Conservation (phyloP, 2,329 filamentous ascomycete genomes). For the Hypoxylon sp. region DNA sequence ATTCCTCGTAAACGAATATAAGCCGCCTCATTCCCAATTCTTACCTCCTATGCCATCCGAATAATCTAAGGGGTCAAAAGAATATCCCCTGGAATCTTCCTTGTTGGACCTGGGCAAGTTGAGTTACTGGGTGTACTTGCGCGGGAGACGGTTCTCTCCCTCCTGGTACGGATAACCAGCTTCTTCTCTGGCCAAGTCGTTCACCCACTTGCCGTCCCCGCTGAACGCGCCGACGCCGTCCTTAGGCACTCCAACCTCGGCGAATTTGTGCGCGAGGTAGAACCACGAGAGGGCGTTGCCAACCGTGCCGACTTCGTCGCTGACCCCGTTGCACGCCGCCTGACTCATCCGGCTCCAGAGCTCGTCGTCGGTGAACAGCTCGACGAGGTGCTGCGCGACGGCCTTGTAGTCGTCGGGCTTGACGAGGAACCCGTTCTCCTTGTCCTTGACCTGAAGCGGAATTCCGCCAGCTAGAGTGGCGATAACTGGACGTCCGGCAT, state of each 20-base stretch:
- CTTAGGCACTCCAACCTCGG: conserved; percentile 59
- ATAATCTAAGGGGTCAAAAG: neutral
- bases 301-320: conserved; percentile 82
- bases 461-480: conserved; percentile 81
- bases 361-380: conserved; percentile 70
- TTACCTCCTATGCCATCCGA: neutral
- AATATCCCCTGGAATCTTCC: conserved; percentile 1
- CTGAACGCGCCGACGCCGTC: conserved; percentile 53
- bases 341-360: conserved; percentile 72
- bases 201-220: conserved; percentile 73
- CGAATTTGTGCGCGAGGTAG: conserved; percentile 75
- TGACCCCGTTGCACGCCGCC: conserved; percentile 71
- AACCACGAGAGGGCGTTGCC: conserved; percentile 80
- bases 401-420: conserved; percentile 73
- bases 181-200: conserved; percentile 74
- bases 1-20: neutral
- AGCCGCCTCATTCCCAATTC: neutral
- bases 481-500: conserved; percentile 81
- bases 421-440: conserved; percentile 77
- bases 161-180: conserved; percentile 66
- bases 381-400: conserved; percentile 71
- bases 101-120: conserved; percentile 15
- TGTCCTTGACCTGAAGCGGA: conserved; percentile 76
- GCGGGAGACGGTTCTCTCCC: conserved; percentile 68
- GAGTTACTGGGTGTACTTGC: conserved; percentile 49